Evolutionary conservation across 768 basidiomycete species (phyloP).

Genomic region (Auriscalpium vulgare): DNA sequence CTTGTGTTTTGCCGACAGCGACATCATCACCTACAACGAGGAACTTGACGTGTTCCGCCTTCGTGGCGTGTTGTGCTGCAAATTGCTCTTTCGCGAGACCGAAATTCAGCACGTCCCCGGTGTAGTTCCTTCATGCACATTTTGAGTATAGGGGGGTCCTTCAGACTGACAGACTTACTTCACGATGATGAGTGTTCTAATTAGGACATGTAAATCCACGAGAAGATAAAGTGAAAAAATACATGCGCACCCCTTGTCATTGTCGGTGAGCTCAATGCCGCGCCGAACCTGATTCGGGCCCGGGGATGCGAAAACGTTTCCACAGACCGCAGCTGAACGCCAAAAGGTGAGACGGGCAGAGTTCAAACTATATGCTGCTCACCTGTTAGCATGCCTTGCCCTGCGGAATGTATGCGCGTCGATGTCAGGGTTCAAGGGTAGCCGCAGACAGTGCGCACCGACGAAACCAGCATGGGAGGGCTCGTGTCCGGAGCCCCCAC

Average conservation of each 20-base stretch:
- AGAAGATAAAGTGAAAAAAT: neutral
- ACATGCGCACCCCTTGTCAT: slow-evolving; percentile 53
- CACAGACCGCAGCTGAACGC: slow-evolving; percentile 64
- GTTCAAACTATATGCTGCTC: slow-evolving; percentile 2
- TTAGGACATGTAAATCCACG: neutral
- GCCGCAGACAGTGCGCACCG: slow-evolving; percentile 36
- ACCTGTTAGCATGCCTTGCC: slow-evolving; percentile 75
- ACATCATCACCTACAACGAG: slow-evolving; percentile 88
- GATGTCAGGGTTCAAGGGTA: neutral
- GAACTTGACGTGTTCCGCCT: slow-evolving; percentile 61
- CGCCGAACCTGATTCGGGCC: slow-evolving; percentile 78
- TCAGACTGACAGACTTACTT: slow-evolving; percentile 39
- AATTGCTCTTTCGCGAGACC: slow-evolving; percentile 85
- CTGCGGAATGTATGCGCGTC: slow-evolving; percentile 24
- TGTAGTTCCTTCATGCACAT: slow-evolving; percentile 59
- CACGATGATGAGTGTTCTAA: slow-evolving; percentile 73
- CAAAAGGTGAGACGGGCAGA: neutral
- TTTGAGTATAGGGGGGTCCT: no score
- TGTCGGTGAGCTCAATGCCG: slow-evolving; percentile 70
- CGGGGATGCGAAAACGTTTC: slow-evolving; percentile 86
- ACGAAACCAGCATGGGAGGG: slow-evolving; percentile 87
- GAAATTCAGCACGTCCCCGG: slow-evolving; percentile 87
- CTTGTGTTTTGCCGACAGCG: slow-evolving; percentile 74
- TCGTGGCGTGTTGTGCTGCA: slow-evolving; percentile 59
- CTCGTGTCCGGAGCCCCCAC: slow-evolving; percentile 87